These are phyloP conservation scores for Meyerozyma athensensis DNA, from an alignment of 1,139 yeast species.

Conservation along the genomic window DNA sequence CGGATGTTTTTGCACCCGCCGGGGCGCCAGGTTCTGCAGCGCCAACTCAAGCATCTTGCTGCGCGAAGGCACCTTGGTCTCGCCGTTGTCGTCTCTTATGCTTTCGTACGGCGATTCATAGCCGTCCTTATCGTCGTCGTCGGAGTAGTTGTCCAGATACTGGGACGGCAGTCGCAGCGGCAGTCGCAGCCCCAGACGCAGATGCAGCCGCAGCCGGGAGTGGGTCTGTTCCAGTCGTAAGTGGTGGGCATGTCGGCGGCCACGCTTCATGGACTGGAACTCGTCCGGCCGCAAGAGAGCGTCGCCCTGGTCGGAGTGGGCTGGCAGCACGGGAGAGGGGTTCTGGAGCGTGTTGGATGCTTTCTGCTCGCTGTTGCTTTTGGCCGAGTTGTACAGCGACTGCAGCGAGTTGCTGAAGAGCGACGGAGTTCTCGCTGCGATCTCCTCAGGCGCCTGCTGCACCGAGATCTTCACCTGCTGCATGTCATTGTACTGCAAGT, in stretches of 20 bases:
- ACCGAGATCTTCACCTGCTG: constrained; percentile 24
- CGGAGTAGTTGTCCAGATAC: constrained; percentile 10
- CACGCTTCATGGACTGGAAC: constrained; percentile 26
- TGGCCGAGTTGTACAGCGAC: constrained; percentile 21
- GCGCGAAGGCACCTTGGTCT: constrained; percentile 28
- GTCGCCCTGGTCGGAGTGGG: not conserved
- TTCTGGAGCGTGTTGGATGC: not conserved
- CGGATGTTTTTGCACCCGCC: constrained; percentile 69
- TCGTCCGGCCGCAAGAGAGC: constrained; percentile 34
- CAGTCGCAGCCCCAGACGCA: constrained; percentile 2
- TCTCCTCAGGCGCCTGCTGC: constrained; percentile 31
- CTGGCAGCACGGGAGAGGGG: not conserved
- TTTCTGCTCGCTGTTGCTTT: constrained; percentile 5
- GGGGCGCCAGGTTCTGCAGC: constrained; percentile 43
- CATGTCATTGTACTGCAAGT: constrained; percentile 17
- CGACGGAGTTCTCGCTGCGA: constrained; percentile 40
- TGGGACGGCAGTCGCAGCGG: constrained; percentile 3
- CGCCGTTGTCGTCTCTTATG: constrained; percentile 4
- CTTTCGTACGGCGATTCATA: constrained; percentile 8
- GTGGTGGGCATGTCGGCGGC: constrained; percentile 20
- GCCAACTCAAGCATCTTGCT: constrained; percentile 66
- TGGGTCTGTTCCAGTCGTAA: not conserved
- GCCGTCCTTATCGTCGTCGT: constrained; percentile 11
- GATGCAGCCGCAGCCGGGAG: constrained; percentile 2
- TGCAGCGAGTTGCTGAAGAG: constrained; percentile 37